Evolutionary conservation across 139 green algal species (phyloP), one percentile per base, ranked within the genome.

Genomic region (Tetraselmis striata): DNA sequence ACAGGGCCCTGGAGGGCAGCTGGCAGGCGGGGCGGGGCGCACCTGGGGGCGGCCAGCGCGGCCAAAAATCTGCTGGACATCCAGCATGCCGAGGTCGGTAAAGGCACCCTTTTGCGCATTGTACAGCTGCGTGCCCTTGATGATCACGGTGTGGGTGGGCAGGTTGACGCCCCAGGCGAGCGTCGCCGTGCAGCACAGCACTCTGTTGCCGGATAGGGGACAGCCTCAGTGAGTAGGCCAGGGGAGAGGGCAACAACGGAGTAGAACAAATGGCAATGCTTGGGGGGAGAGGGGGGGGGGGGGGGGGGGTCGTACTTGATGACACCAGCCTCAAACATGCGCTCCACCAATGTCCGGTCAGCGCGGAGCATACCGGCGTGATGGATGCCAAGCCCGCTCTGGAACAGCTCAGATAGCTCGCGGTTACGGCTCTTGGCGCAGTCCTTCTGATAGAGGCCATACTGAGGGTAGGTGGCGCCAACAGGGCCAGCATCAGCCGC

Each of bases 11-110:
- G n/a, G n/a, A n/a, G n/a, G n/a, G n/a, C n/a, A n/a, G n/a, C n/a
- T n/a, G n/a, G n/a, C n/a, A n/a, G n/a, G n/a, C n/a, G n/a, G n/a
- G n/a, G n/a, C n/a, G n/a, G n/a, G 45, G 18, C 45, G 11, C 81
- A 97, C 91, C 86, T 99, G 97, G 0, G 97, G 97, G 24, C 97
- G 85, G 11, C 97, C 97, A 5, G 97, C 97, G 11, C 97, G 91
- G 1, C 97, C 97, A 88, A 99, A 99, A 85, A 99, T 99, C 91
- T 98, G 96, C 89, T 98, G 93, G 77, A 99, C 97, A 79, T 99
- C 97, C 45, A 99, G 90, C 90, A 99, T 96, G 81, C 94, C 93
- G 59, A 99, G 86, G 76, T 99, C 94, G 0, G 83, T 91, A 83
- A 99, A 99, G 28, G 89, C 85, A 27, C 97, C 97, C 81, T 95